Conservation (phyloP, 352 stramenopile genomes). For the Pythium aquatile region DNA sequence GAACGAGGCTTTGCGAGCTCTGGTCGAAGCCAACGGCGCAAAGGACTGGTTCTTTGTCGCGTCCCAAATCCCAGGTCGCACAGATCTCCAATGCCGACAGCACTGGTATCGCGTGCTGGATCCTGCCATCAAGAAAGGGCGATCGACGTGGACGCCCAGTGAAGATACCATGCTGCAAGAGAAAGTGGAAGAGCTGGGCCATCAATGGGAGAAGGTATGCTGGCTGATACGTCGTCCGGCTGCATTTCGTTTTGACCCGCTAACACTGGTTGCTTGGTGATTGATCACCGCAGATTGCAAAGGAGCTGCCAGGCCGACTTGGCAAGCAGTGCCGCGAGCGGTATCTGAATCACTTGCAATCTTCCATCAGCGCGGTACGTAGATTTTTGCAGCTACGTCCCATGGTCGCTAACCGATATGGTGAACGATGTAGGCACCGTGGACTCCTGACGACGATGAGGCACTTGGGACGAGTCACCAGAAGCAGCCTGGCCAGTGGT, state of each 20-base stretch:
- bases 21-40: slow-evolving; percentile 47
- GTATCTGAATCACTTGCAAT: slow-evolving; percentile 62
- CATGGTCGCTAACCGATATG: neutral
- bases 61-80: slow-evolving; percentile 61
- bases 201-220: slow-evolving; percentile 58
- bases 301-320: slow-evolving; percentile 48
- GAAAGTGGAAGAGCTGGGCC: slow-evolving; percentile 47
- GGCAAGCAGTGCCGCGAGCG: slow-evolving; percentile 76
- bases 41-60: slow-evolving; percentile 76
- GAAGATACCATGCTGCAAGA: slow-evolving; percentile 47
- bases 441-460: slow-evolving; percentile 48
- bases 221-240: neutral
- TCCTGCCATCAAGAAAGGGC: slow-evolving; percentile 52
- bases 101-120: slow-evolving; percentile 71
- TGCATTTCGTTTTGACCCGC: neutral
- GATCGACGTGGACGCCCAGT: slow-evolving; percentile 44
- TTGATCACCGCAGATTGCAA: slow-evolving; percentile 40
- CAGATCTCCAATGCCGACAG: slow-evolving; percentile 75
- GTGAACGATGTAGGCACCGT: slow-evolving; percentile 33
- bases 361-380: slow-evolving; percentile 41
- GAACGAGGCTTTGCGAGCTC: slow-evolving; percentile 29
- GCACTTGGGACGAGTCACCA: slow-evolving; percentile 29
- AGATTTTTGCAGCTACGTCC: neutral
- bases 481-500: slow-evolving; percentile 42
- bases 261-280: neutral